Evolutionary conservation across 805 yeast species (phyloP).

Genomic region (Yamadazyma philogaea): DNA sequence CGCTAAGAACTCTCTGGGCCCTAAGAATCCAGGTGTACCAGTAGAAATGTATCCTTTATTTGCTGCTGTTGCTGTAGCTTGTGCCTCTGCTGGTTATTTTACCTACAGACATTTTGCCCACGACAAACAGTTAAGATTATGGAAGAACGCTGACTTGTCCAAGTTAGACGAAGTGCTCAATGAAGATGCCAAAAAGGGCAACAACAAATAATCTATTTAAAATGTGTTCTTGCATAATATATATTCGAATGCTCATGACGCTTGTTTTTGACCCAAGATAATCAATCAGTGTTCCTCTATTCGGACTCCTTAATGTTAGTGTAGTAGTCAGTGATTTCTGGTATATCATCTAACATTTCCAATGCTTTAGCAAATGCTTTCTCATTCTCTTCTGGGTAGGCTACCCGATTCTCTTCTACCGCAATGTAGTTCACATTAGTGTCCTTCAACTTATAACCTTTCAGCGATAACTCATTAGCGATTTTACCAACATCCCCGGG

Average conservation of each 20-base stretch:
- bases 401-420: slow-evolving; percentile 56
- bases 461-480: slow-evolving; percentile 53
- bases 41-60: slow-evolving; percentile 48
- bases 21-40: slow-evolving; percentile 24
- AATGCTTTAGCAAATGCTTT: slow-evolving; percentile 57
- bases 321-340: slow-evolving; percentile 79
- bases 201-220: not conserved
- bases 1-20: slow-evolving; percentile 29
- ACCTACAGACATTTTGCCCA: slow-evolving; percentile 48
- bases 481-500: slow-evolving; percentile 60
- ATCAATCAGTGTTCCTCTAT: not conserved
- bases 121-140: slow-evolving; percentile 44
- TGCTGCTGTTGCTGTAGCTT: slow-evolving; percentile 43
- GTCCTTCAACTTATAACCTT: slow-evolving; percentile 60
- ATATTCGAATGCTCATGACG: slow-evolving; percentile 6
- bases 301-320: slow-evolving; percentile 57
- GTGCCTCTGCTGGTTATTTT: slow-evolving; percentile 37
- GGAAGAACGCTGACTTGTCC: slow-evolving; percentile 45
- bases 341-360: slow-evolving; percentile 65
- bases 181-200: slow-evolving; percentile 25
- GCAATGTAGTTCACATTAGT: slow-evolving; percentile 69
- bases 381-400: slow-evolving; percentile 50
- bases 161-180: slow-evolving; percentile 41
- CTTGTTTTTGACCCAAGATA: not conserved
- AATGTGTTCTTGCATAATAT: slow-evolving; percentile 13